Conservation (phyloP, 2,329 filamentous ascomycete genomes). For the Exophiala oligosperma region DNA sequence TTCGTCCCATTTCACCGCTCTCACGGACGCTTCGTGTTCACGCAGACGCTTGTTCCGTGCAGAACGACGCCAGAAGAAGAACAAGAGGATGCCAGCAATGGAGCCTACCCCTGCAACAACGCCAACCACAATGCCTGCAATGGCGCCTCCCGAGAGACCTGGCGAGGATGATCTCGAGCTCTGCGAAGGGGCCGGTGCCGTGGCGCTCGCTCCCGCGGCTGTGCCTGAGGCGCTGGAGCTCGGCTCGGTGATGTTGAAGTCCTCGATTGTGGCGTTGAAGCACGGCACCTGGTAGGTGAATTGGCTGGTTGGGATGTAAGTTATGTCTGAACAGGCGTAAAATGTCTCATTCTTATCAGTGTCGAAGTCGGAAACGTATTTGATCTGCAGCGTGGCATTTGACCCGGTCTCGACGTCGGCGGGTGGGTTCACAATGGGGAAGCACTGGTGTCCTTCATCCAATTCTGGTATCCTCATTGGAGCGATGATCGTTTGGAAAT, state of each 20-base stretch:
- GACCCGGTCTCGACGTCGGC: slow-evolving; percentile 36
- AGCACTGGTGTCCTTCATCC: slow-evolving; percentile 47
- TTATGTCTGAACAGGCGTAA: slow-evolving; percentile 51
- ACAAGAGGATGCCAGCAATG: slow-evolving; percentile 2
- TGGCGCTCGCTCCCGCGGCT: slow-evolving; percentile 29
- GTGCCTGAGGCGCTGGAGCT: slow-evolving; percentile 9
- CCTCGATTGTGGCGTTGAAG: slow-evolving; percentile 47
- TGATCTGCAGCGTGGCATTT: slow-evolving; percentile 49
- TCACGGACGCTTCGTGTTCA: slow-evolving; percentile 16
- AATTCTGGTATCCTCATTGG: slow-evolving; percentile 39
- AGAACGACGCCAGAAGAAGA: slow-evolving; percentile 19
- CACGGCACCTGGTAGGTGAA: slow-evolving; percentile 46
- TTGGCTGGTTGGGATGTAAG: slow-evolving; percentile 40
- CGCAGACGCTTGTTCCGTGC: slow-evolving; percentile 21
- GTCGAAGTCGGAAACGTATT: slow-evolving; percentile 45
- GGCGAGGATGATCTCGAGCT: slow-evolving; percentile 17
- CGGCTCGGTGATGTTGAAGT: slow-evolving; percentile 30
- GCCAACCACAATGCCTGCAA: slow-evolving; percentile 43
- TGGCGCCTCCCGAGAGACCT: slow-evolving; percentile 42
- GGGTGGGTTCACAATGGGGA: slow-evolving; percentile 41
- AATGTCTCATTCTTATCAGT: slow-evolving; percentile 44
- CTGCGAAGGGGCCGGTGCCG: slow-evolving; percentile 26
- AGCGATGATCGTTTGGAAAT: slow-evolving; percentile 41
- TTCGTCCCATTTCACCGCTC: slow-evolving; percentile 24
- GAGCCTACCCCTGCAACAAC: slow-evolving; percentile 16